Evolutionary conservation across 352 stramenopile genomes (phyloP), one percentile per base, ranked within the genome.

Genomic region (Elongisporangium anandrum): DNA sequence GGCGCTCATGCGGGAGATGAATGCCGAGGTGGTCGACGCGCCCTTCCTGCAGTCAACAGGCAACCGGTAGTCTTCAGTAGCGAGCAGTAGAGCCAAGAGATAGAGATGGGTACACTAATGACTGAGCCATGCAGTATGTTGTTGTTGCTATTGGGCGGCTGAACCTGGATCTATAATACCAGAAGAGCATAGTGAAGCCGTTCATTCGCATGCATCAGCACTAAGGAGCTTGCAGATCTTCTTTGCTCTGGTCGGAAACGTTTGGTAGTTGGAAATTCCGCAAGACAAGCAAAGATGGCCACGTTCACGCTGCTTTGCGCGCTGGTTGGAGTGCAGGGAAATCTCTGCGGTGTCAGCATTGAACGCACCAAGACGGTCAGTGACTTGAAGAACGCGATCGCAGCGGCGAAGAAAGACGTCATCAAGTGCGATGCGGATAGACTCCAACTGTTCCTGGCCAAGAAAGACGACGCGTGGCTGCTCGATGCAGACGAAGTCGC

Each of bases 11-110:
- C 53, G 54, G 24, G 52, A 64, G 17, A 60, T 79, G 21, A 77
- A 76, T 52, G 70, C 79, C 13, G 70, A 79, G 47, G 70, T 79
- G 10, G 39, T 73, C 39, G 69, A 79, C 29, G 66, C 79, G 19
- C 70, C 73, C 16, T 82, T 82, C 64, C 54, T 80, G 16, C 68
- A 72, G 49, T 54, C 62, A 19, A 57, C 60, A 45, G 34, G 34
- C 34, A 45, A 45, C 34, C 34, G 34, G 17, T 45, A 45, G 34
- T 45, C 12, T 45, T 45, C 34, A 45, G 34, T 45, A 17, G 34
- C 34, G 34, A 17, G 34, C 34, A 17, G 34, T 45, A 45, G 34
- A 45, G 34, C 34, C 34, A 45, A 45, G 34, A 9, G 34, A 45
- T 45, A 45, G 34, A 45, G 34, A 45, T 45, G 34, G 26, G 34